Percentiles rank a stretch among this genome's conserved stretches.
These are phyloP conservation scores for Dictyostelium intermedium DNA, from an alignment of 78 protist genomes.

Conservation along the genomic window DNA sequence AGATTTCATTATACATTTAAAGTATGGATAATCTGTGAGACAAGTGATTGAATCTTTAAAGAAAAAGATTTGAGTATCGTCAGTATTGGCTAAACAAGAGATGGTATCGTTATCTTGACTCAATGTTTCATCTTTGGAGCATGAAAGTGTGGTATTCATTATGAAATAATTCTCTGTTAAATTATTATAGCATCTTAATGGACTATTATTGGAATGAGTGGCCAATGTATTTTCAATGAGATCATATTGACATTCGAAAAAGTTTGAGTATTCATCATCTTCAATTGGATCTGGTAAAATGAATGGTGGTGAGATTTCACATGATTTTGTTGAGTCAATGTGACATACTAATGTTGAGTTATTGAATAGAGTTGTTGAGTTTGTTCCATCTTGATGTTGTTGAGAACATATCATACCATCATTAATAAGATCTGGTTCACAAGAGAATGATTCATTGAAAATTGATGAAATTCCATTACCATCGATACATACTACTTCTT, in stretches of 20 bases:
- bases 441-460: not conserved
- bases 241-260: not conserved
- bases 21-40: not conserved
- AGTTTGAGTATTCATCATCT: not conserved
- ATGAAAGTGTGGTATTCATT: not conserved
- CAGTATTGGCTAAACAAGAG: not conserved
- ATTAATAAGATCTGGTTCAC: not conserved
- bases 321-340: not conserved
- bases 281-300: not conserved
- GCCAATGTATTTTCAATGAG: not conserved
- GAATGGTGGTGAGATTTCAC: not conserved
- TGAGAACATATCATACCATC: not conserved
- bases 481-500: not conserved
- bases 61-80: not conserved
- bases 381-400: not conserved
- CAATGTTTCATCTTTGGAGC: not conserved
- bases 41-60: not conserved
- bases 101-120: not conserved
- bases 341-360: not conserved
- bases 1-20: not conserved
- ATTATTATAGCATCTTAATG: not conserved
- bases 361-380: not conserved
- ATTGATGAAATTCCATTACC: not conserved
- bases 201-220: not conserved
- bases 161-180: not conserved